Conservation (phyloP, 1,284 basidiomycete genomes). For the Rhodotorula sp. region DNA sequence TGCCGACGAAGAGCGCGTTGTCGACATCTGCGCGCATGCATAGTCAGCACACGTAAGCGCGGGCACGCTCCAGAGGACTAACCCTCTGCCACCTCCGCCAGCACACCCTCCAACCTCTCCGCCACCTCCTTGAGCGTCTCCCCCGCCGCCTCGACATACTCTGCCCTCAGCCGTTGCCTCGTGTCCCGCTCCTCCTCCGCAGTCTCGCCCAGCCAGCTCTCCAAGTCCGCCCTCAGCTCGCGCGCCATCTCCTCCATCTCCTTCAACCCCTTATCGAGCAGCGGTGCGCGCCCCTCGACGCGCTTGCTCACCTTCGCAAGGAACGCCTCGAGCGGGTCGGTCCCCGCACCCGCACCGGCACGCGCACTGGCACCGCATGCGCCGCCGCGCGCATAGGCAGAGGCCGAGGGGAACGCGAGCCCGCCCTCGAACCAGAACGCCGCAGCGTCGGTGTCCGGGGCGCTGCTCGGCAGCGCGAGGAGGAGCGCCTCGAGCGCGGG, state of each 20-base stretch:
- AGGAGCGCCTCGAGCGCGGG: constrained; percentile 25
- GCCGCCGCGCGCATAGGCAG: not conserved
- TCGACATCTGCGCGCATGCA: not conserved
- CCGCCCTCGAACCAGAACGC: constrained; percentile 38
- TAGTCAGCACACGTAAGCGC: not conserved
- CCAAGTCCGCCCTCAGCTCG: constrained; percentile 23
- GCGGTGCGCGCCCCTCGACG: constrained; percentile 33
- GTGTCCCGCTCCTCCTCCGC: not conserved
- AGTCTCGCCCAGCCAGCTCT: constrained; percentile 22
- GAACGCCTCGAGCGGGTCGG: constrained; percentile 38
- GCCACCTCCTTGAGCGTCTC: constrained; percentile 17
- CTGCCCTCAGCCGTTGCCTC: constrained; percentile 4
- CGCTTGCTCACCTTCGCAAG: constrained; percentile 30
- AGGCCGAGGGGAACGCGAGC: constrained; percentile 31
- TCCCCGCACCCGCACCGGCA: not conserved
- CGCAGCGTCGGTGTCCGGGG: constrained; percentile 17
- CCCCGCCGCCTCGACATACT: constrained; percentile 17
- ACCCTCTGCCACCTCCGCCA: constrained; percentile 3
- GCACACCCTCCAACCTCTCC: constrained; percentile 9
- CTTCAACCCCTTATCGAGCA: constrained; percentile 32
- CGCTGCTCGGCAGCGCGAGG: not conserved
- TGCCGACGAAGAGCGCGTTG: constrained; percentile 29
- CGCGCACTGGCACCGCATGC: not conserved
- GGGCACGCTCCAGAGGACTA: not conserved
- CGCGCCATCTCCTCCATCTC: constrained; percentile 33